Conservation (phyloP, 176 grass and related monocot genomes). For the Eragrostis curvula region DNA sequence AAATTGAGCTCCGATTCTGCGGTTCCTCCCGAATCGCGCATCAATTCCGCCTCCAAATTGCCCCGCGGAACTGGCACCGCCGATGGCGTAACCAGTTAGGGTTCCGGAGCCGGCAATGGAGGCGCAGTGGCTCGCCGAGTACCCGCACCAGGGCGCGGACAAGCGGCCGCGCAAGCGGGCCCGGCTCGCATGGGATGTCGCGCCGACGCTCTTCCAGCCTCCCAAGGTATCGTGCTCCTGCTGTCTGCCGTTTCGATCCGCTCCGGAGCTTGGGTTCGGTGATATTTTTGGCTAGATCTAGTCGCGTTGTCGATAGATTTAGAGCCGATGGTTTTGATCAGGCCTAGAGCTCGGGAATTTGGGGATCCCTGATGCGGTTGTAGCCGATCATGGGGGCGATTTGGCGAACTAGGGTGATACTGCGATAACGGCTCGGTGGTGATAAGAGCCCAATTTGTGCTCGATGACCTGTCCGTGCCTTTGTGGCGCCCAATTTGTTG, state of each 20-base stretch:
- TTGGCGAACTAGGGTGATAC: conserved; percentile 21
- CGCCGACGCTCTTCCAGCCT: conserved; percentile 63
- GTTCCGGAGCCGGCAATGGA: conserved; percentile 63
- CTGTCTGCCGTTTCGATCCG: conserved; percentile 31
- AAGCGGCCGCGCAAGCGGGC: conserved; percentile 84
- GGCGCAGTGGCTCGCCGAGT: conserved; percentile 87
- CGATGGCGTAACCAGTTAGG: conserved; percentile 39
- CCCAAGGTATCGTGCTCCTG: conserved; percentile 49
- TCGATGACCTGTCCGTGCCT: neutral
- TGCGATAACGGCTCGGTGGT: neutral
- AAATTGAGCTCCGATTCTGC: conserved; percentile 24
- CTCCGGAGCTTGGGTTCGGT: neutral
- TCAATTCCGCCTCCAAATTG: neutral
- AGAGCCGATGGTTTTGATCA: conserved; percentile 4
- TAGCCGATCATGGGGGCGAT: conserved; percentile 11
- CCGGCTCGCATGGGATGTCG: conserved; percentile 77
- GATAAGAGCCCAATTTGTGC: neutral
- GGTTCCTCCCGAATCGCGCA: neutral
- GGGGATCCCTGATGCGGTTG: neutral
- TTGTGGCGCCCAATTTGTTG: neutral
- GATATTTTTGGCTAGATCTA: conserved; percentile 25
- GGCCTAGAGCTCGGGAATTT: neutral
- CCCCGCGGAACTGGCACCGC: neutral
- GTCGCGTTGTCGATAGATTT: conserved; percentile 34
- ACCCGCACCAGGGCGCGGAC: conserved; percentile 67